These are phyloP conservation scores for Karstenula rhodostoma DNA, from an alignment of 2,329 filamentous ascomycete genomes.

Conservation along the genomic window DNA sequence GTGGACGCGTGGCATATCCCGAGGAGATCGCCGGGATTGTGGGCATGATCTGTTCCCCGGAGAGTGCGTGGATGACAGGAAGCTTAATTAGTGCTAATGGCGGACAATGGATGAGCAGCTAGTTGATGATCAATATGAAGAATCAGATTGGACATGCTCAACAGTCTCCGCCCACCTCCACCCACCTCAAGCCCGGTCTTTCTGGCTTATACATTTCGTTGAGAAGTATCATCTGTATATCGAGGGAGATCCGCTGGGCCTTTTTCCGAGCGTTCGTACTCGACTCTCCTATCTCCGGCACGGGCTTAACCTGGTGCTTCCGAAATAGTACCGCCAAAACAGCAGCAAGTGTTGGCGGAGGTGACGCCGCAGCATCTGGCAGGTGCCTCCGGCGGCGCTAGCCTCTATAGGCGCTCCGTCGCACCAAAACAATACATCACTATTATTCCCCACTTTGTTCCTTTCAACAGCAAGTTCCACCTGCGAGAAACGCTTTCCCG, in stretches of 20 bases:
- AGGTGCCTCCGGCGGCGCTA: too few relatives aligned
- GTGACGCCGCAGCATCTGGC: too few relatives aligned
- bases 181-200: background rate
- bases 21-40: background rate
- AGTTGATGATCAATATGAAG: background rate
- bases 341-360: constrained; percentile 27
- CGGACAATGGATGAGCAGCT: background rate
- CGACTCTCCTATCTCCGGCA: constrained; percentile 20
- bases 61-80: background rate
- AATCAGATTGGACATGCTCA: background rate
- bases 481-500: constrained; percentile 31
- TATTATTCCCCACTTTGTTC: too few relatives aligned
- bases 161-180: background rate
- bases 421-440: too few relatives aligned
- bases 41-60: background rate
- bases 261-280: constrained; percentile 19
- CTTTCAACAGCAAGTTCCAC: constrained; percentile 32
- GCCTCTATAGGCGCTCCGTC: too few relatives aligned
- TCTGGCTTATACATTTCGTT: constrained; percentile 10
- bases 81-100: background rate
- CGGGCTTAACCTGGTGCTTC: constrained; percentile 19
- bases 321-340: constrained; percentile 27
- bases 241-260: background rate
- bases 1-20: background rate
- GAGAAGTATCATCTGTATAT: constrained; percentile 9